Evolutionary conservation across 257 asterid genomes (phyloP).

Genomic region (Mitragyna speciosa): DNA sequence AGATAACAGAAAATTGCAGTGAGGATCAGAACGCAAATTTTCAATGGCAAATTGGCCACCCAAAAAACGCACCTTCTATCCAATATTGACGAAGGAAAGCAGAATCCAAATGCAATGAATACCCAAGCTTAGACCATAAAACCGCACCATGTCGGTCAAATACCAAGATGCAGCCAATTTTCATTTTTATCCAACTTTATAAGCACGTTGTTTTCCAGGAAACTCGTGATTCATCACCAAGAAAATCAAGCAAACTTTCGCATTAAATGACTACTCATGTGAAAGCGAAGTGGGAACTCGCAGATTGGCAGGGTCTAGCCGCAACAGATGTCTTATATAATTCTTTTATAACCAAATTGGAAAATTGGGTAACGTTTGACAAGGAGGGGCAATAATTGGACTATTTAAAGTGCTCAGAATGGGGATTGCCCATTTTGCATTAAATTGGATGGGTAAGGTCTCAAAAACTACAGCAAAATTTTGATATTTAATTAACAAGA

Average conservation of each 20-base stretch:
- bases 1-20: too few species aligned
- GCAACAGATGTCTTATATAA: background rate
- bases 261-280: background rate
- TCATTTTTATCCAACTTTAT: too few species aligned
- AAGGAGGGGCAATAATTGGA: background rate
- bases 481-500: background rate
- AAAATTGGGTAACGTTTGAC: background rate
- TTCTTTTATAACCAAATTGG: background rate
- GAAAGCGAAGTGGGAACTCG: constrained; percentile 1
- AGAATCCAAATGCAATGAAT: background rate
- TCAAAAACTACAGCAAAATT: background rate
- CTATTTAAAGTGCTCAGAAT: background rate
- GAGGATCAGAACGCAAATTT: too few species aligned
- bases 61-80: background rate
- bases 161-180: background rate
- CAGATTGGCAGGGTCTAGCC: background rate
- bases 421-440: background rate
- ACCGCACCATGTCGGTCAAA: background rate
- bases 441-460: background rate
- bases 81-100: background rate
- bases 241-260: background rate
- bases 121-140: too few species aligned
- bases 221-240: background rate
- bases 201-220: background rate
- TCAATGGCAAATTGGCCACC: too few species aligned